Base-by-base conservation (phyloP, 192 early-diverging fungal genomes). In the Entomortierella lignicola region DNA sequence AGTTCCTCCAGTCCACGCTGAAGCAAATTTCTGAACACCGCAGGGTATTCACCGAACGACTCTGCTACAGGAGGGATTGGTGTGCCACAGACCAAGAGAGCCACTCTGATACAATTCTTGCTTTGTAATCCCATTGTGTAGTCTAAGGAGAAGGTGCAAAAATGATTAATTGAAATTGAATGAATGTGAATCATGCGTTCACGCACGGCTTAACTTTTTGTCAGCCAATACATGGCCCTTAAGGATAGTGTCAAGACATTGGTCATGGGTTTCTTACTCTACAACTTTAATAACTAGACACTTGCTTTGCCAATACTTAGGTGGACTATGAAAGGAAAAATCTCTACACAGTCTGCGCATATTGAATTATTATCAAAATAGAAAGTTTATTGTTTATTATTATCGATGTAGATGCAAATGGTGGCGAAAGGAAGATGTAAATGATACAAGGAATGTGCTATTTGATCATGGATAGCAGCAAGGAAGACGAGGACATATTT, bases 41-140 rank as follows among this genome's bases (percentile, higher is more conserved):
- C 51, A 2, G 77, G 66, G 37, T 89, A 89, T 15, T 83, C 86
- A 15, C 88, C 88, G 65, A 77, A 81, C 8, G 69, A 55, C 42
- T 83, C 81, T 0, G 71, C 39, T 0, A 89, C 81, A 29, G 80
- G 65, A n/a, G 84, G 71, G 34, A 77, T 58, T 20, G 88, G 85
- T 6, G 83, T 84, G 31, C 85, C 88, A 55, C 83, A 83, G 6
- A 87, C 72, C 0, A 89, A 62, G 8, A 89, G 72, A 26, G 88
- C 88, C 10, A 87, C 21, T 27, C 75, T 66, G 26, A 88, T 66
- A 23, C 34, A 53, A 1, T 47, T 41, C 8, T 27, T 65, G 42
- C 18, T 11, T 21, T 72, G 44, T 2, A 27, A 25, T 30, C 30
- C 55, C 71, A 72, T 72, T 20, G 44, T 51, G 41, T 25, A 15